Evolutionary conservation across 495 filamentous ascomycete genomes (phyloP).

Genomic region (Hypoxylon rickii): DNA sequence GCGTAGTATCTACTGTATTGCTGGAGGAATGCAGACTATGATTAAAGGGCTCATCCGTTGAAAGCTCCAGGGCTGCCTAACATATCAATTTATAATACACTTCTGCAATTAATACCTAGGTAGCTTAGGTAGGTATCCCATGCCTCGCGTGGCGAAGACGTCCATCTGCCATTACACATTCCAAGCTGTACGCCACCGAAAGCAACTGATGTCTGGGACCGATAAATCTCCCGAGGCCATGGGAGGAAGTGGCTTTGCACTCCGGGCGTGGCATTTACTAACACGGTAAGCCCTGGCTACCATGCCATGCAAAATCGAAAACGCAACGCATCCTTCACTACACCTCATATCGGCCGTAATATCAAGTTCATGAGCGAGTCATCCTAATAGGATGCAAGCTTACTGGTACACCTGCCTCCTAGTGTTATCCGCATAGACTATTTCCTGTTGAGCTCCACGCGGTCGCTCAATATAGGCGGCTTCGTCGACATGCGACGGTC

Average conservation of each 20-base stretch:
- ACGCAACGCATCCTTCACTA: too few species aligned
- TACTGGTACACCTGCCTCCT: constrained; percentile 45
- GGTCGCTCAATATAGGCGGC: constrained; percentile 52
- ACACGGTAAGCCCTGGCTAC: too few species aligned
- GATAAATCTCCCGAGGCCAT: too few species aligned
- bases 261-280: too few species aligned
- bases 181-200: constrained; percentile 12
- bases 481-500: constrained; percentile 44
- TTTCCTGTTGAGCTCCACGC: constrained; percentile 41
- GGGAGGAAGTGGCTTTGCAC: too few species aligned
- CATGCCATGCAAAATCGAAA: too few species aligned
- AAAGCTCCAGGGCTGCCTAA: too few species aligned
- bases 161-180: constrained; percentile 9
- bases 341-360: background rate
- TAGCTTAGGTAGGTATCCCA: background rate
- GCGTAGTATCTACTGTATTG: constrained; percentile 12
- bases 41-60: constrained; percentile 2
- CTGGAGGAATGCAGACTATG: background rate
- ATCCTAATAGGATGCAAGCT: background rate
- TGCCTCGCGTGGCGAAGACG: too few species aligned
- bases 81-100: constrained; percentile 12
- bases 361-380: background rate
- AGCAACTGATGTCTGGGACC: too few species aligned
- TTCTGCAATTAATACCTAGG: constrained; percentile 7
- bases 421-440: constrained; percentile 44